These are phyloP conservation scores for Stellera chamaejasme DNA, from an alignment of 345 rosid species.

Conservation along the genomic window DNA sequence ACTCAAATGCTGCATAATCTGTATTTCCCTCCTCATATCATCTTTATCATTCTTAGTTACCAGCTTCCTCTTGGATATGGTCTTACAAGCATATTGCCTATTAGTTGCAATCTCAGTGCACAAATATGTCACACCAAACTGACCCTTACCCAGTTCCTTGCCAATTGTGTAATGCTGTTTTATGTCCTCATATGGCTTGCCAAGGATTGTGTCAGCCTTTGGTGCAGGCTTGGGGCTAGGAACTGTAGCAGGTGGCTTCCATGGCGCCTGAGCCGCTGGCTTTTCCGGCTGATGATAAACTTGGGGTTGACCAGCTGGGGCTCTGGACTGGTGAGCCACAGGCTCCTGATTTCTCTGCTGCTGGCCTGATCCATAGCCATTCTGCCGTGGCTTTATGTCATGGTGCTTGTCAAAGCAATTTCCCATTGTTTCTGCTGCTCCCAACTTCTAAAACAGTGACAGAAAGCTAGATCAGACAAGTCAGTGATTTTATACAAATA, in stretches of 20 bases:
- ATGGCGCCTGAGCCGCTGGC: slow-evolving; percentile 16
- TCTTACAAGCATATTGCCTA: slow-evolving; percentile 26
- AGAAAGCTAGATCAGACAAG: neutral
- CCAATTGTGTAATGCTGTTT: slow-evolving; percentile 25
- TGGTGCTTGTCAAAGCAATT: slow-evolving; percentile 38
- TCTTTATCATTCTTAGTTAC: slow-evolving; percentile 12
- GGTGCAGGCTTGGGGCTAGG: slow-evolving; percentile 1
- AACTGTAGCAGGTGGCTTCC: slow-evolving; percentile 4
- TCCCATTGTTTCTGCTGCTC: slow-evolving; percentile 34
- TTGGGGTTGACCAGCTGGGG: slow-evolving; percentile 8
- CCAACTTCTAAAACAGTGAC: neutral
- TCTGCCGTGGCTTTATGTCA: slow-evolving; percentile 21
- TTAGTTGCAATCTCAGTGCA: slow-evolving; percentile 31
- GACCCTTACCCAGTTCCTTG: slow-evolving; percentile 26
- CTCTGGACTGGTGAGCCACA: slow-evolving; percentile 16
- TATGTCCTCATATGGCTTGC: slow-evolving; percentile 71
- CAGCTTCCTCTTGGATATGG: slow-evolving; percentile 22
- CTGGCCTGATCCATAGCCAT: slow-evolving; percentile 32
- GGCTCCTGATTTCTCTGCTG: slow-evolving; percentile 15
- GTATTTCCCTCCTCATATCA: slow-evolving; percentile 28
- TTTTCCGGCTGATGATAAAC: slow-evolving; percentile 19
- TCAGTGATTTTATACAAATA: too few species aligned
- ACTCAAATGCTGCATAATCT: slow-evolving; percentile 30
- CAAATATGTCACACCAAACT: slow-evolving; percentile 23
- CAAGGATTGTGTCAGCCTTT: slow-evolving; percentile 45